phyloP scores from a whole-genome alignment of 148 eudicot species.

The Bassia scoparia region DNA sequence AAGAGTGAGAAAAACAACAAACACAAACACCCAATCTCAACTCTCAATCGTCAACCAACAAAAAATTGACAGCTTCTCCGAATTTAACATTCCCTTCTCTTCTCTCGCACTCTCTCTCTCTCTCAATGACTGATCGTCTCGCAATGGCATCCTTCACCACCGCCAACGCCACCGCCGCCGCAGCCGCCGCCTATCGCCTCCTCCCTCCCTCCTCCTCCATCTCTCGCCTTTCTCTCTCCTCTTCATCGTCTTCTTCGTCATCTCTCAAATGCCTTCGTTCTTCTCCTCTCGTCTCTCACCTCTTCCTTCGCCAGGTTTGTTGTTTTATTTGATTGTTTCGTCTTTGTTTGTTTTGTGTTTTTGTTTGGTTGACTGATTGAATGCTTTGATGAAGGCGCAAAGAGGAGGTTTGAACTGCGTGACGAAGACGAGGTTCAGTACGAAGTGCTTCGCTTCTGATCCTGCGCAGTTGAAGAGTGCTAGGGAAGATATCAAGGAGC shows the following conservation, averaged over 20 bases:
- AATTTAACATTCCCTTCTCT: too few relatives aligned
- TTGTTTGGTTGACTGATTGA: neutral
- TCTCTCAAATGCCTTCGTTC: conserved; percentile 37
- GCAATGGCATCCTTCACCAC: conserved; percentile 33
- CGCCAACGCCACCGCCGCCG: conserved; percentile 31
- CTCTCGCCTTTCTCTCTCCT: conserved; percentile 25
- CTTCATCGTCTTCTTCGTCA: conserved; percentile 17
- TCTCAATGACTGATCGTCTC: conserved; percentile 13
- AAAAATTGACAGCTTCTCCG: too few relatives aligned
- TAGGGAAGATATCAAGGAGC: conserved; percentile 56
- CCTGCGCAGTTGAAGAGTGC: conserved; percentile 61
- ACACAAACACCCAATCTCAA: neutral
- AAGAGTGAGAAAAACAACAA: too few relatives aligned
- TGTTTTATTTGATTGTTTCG: neutral
- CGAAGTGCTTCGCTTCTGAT: conserved; percentile 55
- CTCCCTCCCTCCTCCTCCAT: conserved; percentile 16
- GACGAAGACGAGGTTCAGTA: conserved; percentile 30
- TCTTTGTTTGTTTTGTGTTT: neutral
- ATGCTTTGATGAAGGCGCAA: neutral
- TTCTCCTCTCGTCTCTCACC: conserved; percentile 27
- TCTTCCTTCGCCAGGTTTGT: conserved; percentile 29
- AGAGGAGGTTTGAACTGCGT: conserved; percentile 21
- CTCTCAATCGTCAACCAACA: neutral
- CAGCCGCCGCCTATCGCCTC: conserved; percentile 25
- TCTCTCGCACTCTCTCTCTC: neutral